Percentiles rank a stretch among this genome's conserved stretches.
Evolutionary conservation across 192 early-diverging fungal genomes (phyloP).

Genomic region (Martensiomyces pterosporus): DNA sequence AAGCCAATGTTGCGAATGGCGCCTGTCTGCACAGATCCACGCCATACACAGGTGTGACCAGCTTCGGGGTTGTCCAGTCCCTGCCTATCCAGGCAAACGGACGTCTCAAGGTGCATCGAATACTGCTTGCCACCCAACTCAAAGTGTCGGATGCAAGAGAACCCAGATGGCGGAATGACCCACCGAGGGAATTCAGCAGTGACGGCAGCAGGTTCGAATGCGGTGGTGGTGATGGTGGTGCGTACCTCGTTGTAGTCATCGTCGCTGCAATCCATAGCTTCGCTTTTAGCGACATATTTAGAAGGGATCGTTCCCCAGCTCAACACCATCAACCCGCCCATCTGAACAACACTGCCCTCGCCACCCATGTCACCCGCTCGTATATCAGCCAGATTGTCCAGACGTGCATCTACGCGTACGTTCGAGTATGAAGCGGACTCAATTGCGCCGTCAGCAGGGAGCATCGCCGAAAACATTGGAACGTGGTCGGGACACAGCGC

Average conservation of each 20-base stretch:
- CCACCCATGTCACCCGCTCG: no score
- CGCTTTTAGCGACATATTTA: no score
- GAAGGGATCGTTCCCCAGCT: not conserved
- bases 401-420: slow-evolving; percentile 11
- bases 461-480: slow-evolving; percentile 33
- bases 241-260: not conserved
- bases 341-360: not conserved
- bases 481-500: slow-evolving; percentile 36
- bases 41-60: not conserved
- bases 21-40: no score
- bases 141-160: slow-evolving; percentile 17
- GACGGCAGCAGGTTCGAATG: not conserved
- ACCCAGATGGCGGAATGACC: slow-evolving; percentile 1
- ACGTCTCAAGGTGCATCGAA: not conserved
- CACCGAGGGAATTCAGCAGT: not conserved
- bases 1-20: not conserved
- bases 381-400: not conserved
- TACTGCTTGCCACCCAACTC: not conserved
- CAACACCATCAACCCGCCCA: not conserved
- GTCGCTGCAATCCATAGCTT: no score
- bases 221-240: slow-evolving; percentile 7
- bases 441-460: slow-evolving; percentile 26
- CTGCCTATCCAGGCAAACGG: no score
- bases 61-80: no score
- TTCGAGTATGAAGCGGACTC: slow-evolving; percentile 6